phyloP scores from a whole-genome alignment of 2,329 filamentous ascomycete genomes.

The Fusarium sacchari region DNA sequence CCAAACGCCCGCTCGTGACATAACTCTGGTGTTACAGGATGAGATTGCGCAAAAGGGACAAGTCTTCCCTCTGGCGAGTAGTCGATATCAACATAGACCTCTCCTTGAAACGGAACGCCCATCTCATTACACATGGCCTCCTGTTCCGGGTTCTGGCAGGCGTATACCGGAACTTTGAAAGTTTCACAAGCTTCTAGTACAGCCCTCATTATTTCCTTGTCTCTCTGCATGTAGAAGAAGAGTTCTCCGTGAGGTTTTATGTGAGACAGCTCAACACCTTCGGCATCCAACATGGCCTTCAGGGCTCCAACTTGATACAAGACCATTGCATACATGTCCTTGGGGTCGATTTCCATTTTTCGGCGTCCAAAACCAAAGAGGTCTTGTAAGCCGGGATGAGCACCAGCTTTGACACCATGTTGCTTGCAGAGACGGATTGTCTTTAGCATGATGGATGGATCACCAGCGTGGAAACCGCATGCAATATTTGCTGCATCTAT shows the following conservation, averaged over 20 bases:
- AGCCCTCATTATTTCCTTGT: conserved; percentile 41
- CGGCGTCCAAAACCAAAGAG: conserved; percentile 72
- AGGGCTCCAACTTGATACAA: conserved; percentile 73
- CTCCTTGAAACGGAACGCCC: neutral
- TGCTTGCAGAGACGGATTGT: conserved; percentile 68
- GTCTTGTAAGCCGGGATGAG: conserved; percentile 73
- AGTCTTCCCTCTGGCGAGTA: neutral
- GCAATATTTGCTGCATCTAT: conserved; percentile 72
- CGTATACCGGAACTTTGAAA: conserved; percentile 46
- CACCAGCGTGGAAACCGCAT: conserved; percentile 68
- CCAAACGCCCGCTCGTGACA: neutral
- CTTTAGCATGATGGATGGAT: conserved; percentile 71
- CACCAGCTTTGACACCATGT: conserved; percentile 66
- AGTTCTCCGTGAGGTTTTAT: conserved; percentile 71
- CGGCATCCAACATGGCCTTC: conserved; percentile 66
- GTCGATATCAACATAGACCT: neutral
- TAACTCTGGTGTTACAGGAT: neutral
- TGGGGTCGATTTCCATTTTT: conserved; percentile 66
- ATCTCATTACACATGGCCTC: neutral
- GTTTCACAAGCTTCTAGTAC: conserved; percentile 42
- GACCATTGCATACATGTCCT: conserved; percentile 66
- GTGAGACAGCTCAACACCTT: conserved; percentile 66
- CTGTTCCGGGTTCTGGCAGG: conserved; percentile 9
- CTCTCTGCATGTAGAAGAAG: conserved; percentile 54
- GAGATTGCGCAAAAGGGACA: neutral